Base-by-base conservation (phyloP, 2,329 filamentous ascomycete species). In the Tolypocladium ophioglossoides region DNA sequence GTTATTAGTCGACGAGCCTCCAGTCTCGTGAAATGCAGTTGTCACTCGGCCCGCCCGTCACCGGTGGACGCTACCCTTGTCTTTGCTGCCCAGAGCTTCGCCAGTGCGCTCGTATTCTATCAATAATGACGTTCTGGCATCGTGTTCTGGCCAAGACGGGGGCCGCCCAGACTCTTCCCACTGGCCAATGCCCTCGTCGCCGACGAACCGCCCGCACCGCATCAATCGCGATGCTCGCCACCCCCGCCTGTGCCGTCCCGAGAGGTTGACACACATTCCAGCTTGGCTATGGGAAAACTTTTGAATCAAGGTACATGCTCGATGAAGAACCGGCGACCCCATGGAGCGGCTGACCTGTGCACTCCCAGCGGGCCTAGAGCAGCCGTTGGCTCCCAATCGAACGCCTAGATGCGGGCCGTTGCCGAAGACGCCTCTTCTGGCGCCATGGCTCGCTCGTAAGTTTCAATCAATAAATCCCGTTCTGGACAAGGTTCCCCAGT, bases 81-180 rank as follows among this genome's bases (percentile, higher is more conserved):
- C 16, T 38, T 38, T 12, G 18, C 18, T n/a, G 20, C 8, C 18
- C n/a, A 22, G 39, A 18, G 12, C n/a, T 11, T 18, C 37, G 47
- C 37, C n/a, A 30, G n/a, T 6, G 22, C 14, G 40, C 49, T 54
- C 53, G 53, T 54, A 54, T 52, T 51, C 53, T 37, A 49, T 51
- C 9, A 48, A 52, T 54, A 54, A 49, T 32, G 14, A 10, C 27
- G 24, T 47, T 47, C 24, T 47, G n/a, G 8, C 44, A 47, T 47
- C 10, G 16, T 47, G 9, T 11, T 20, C 24, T 32, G 32, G 27
- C 44, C 18, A 12, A 47, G 44, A 20, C 27, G 18, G 27, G 44
- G 7, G 27, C 8, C 7, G 24, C 11, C 44, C 44, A 2, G n/a
- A 30, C 24, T 32, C 16, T 5, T 16, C 6, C 24, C 10, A 12